Evolutionary conservation across 306 rosid genomes (phyloP).

Genomic region (Prunus armeniaca): DNA sequence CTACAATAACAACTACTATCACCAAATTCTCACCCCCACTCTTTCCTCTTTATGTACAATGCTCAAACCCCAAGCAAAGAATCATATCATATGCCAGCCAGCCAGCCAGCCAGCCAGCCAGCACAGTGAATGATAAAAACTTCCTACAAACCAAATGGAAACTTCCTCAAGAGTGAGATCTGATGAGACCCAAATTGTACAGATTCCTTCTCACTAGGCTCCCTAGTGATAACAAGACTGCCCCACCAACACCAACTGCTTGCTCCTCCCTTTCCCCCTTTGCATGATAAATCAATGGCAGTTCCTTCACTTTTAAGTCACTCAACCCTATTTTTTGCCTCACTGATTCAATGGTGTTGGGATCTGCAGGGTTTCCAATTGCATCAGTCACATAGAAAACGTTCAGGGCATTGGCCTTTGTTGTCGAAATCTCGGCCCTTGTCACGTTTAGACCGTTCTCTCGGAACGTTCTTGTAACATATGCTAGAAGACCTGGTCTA

Average conservation of each 20-base stretch:
- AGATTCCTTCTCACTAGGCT: slow-evolving; percentile 87
- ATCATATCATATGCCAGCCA: slow-evolving; percentile 16
- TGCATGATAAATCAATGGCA: slow-evolving; percentile 45
- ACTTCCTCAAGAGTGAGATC: slow-evolving; percentile 59
- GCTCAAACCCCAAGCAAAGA: slow-evolving; percentile 64
- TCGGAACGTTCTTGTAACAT: slow-evolving; percentile 81
- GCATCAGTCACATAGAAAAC: slow-evolving; percentile 81
- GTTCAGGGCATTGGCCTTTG: slow-evolving; percentile 46
- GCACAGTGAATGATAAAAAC: slow-evolving; percentile 27
- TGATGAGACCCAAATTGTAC: slow-evolving; percentile 73
- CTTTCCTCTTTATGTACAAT: slow-evolving; percentile 55
- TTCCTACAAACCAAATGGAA: slow-evolving; percentile 29
- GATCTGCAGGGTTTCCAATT: slow-evolving; percentile 57
- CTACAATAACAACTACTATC: slow-evolving; percentile 39
- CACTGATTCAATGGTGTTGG: slow-evolving; percentile 58
- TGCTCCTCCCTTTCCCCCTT: slow-evolving; percentile 55
- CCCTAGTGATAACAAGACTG: slow-evolving; percentile 80
- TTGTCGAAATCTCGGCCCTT: slow-evolving; percentile 81
- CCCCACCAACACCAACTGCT: slow-evolving; percentile 75
- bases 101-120: no score
- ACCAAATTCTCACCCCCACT: slow-evolving; percentile 42
- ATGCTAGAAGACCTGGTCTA: slow-evolving; percentile 69
- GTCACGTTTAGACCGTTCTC: slow-evolving; percentile 87
- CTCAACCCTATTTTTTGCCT: slow-evolving; percentile 66
- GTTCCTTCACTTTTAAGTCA: slow-evolving; percentile 68